Conservation (phyloP, 768 basidiomycete species). For the Gymnopilus junonius region DNA sequence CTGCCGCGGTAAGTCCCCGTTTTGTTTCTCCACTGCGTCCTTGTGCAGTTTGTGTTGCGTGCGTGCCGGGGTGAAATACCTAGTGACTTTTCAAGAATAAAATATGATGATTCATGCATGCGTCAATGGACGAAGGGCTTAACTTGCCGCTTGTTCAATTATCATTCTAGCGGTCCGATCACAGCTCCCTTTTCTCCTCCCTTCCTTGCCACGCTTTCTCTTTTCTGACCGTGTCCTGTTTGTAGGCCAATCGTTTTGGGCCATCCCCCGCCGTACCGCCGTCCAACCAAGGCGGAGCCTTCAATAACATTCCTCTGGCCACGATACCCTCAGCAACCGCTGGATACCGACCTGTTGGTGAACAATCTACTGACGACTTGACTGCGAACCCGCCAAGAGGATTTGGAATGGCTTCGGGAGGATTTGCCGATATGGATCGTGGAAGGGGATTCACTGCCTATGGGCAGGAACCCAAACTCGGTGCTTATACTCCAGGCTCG, state of each 20-base stretch:
- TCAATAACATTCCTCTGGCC: constrained; percentile 23
- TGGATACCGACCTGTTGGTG: constrained; percentile 13
- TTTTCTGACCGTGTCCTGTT: constrained; percentile 3
- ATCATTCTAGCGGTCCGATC: constrained; percentile 7
- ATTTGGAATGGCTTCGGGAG: constrained; percentile 17
- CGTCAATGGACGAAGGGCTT: not conserved
- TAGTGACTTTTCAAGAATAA: not conserved
- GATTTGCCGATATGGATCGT: constrained; percentile 3
- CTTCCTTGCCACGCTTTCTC: not conserved
- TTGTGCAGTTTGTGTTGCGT: not conserved
- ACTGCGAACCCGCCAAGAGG: constrained; percentile 15
- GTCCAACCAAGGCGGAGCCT: not conserved
- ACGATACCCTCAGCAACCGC: constrained; percentile 7
- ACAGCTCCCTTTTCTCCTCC: not conserved
- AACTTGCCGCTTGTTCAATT: not conserved
- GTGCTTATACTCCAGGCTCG: constrained; percentile 21
- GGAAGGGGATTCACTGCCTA: constrained; percentile 2
- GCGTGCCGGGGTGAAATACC: not conserved
- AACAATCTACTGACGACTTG: constrained; percentile 25
- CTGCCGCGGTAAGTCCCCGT: constrained; percentile 16
- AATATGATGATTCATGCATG: not conserved
- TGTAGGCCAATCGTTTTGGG: constrained; percentile 5
- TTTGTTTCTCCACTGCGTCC: not conserved
- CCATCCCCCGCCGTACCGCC: constrained; percentile 1
- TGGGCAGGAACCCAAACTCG: constrained; percentile 22